These are phyloP conservation scores for Wickerhamomyces strasburgensis DNA, from an alignment of 805 yeast genomes.

Conservation along the genomic window DNA sequence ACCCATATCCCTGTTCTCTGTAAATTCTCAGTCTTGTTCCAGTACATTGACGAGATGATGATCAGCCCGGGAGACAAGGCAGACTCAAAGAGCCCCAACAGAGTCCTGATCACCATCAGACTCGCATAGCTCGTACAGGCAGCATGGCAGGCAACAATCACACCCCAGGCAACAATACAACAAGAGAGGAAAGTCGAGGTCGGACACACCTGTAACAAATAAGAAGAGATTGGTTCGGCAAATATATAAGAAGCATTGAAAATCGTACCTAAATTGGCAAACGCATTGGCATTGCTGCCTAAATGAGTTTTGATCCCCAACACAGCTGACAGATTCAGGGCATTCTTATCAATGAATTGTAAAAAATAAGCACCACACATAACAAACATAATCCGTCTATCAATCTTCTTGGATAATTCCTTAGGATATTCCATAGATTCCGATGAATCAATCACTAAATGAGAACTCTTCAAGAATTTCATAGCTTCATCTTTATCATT, in stretches of 20 bases:
- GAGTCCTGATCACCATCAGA: conserved; percentile 48
- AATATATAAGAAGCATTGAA: conserved; percentile 50
- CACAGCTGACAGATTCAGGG: conserved; percentile 56
- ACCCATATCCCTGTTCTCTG: conserved; percentile 53
- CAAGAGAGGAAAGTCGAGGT: conserved; percentile 45
- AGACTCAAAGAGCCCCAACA: conserved; percentile 51
- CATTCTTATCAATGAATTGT: conserved; percentile 56
- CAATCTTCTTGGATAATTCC: conserved; percentile 35
- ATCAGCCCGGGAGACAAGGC: conserved; percentile 53
- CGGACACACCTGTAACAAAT: conserved; percentile 47
- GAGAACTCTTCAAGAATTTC: conserved; percentile 15
- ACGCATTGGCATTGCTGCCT: conserved; percentile 35
- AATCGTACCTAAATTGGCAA: conserved; percentile 48
- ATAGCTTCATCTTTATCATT: conserved; percentile 23
- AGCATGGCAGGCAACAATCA: conserved; percentile 45
- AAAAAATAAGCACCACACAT: conserved; percentile 50
- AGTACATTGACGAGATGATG: conserved; percentile 59
- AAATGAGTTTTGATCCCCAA: conserved; percentile 55
- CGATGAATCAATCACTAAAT: conserved; percentile 4
- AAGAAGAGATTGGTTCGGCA: conserved; percentile 47
- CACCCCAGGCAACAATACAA: conserved; percentile 50
- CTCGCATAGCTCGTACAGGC: conserved; percentile 49
- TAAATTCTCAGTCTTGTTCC: conserved; percentile 47
- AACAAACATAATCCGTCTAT: conserved; percentile 41
- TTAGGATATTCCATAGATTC: conserved; percentile 14